phyloP scores from a whole-genome alignment of 192 early-diverging fungal genomes.

The Coemansia sp. region DNA sequence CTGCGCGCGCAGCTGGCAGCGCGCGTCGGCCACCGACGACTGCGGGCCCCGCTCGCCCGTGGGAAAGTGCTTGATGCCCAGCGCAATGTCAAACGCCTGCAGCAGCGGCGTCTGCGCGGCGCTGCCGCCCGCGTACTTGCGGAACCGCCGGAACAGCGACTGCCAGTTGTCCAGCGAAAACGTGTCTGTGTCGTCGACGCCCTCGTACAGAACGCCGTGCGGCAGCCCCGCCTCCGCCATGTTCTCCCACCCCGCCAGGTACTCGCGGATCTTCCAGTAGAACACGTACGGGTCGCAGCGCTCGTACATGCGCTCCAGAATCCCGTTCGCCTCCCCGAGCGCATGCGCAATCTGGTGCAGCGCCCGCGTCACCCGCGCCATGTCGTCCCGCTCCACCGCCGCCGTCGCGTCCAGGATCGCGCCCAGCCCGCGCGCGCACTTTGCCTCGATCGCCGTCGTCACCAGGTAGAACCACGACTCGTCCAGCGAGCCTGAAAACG shows the following conservation, averaged over 20 bases:
- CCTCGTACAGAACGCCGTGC: conserved; percentile 88
- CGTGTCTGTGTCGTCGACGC: conserved; percentile 64
- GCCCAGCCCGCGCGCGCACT: conserved; percentile 64
- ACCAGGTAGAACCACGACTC: conserved; percentile 98
- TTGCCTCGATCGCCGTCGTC: conserved; percentile 83
- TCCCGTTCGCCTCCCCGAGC: conserved; percentile 54
- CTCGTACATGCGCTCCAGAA: conserved; percentile 82
- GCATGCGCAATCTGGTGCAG: conserved; percentile 58
- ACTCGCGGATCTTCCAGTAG: conserved; percentile 89
- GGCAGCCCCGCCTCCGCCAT: conserved; percentile 84
- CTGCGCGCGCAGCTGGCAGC: conserved; percentile 16
- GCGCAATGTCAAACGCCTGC: conserved; percentile 83
- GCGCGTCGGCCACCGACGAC: conserved; percentile 30
- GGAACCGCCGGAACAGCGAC: conserved; percentile 58
- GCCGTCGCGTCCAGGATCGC: conserved; percentile 69
- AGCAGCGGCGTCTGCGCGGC: conserved; percentile 94
- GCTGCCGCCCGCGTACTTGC: conserved; percentile 85
- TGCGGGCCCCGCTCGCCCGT: conserved; percentile 56
- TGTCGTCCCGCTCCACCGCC: conserved; percentile 57
- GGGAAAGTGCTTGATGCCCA: conserved; percentile 87
- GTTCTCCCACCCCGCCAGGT: conserved; percentile 88
- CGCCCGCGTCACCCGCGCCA: conserved; percentile 41
- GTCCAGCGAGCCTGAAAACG: conserved; percentile 84
- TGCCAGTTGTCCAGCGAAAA: conserved; percentile 54
- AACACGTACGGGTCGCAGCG: conserved; percentile 94